Conservation (phyloP, 2,329 filamentous ascomycete species). For the Ascochyta clinopodiicola region DNA sequence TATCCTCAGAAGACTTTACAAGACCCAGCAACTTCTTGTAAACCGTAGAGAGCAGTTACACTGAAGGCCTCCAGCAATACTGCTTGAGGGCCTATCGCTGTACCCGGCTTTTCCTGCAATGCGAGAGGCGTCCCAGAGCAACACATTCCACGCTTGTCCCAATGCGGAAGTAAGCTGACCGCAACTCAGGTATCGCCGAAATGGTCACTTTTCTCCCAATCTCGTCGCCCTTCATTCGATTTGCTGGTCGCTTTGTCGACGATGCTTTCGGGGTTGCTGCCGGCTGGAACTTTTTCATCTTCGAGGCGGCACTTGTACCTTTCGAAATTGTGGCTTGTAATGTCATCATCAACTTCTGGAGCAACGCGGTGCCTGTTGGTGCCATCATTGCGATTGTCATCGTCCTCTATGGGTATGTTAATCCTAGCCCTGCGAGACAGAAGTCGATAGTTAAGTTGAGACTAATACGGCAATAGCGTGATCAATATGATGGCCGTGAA, state of each 20-base stretch:
- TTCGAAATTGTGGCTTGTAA: constrained; percentile 66
- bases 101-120: no score
- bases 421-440: not conserved
- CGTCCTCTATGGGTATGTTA: constrained; percentile 62
- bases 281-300: constrained; percentile 77
- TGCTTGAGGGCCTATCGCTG: no score
- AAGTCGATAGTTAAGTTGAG: not conserved
- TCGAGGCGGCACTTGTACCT: constrained; percentile 70
- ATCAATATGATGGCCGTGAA: constrained; percentile 71
- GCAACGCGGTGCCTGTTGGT: constrained; percentile 63
- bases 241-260: constrained; percentile 77
- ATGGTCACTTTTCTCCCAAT: constrained; percentile 81
- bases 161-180: constrained; percentile 28
- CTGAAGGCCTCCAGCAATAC: no score
- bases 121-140: constrained; percentile 17
- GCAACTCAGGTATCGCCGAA: constrained; percentile 64
- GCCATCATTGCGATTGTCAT: constrained; percentile 68
- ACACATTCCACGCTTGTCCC: constrained; percentile 13
- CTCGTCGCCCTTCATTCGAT: constrained; percentile 78
- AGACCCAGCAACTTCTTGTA: no score
- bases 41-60: no score
- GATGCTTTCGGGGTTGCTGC: constrained; percentile 76
- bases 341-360: constrained; percentile 54
- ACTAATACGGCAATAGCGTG: constrained; percentile 37
- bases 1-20: no score